Evolutionary conservation across 2,329 filamentous ascomycete genomes (phyloP), one percentile per base, ranked within the genome.

Genomic region (Falciphora oryzae): DNA sequence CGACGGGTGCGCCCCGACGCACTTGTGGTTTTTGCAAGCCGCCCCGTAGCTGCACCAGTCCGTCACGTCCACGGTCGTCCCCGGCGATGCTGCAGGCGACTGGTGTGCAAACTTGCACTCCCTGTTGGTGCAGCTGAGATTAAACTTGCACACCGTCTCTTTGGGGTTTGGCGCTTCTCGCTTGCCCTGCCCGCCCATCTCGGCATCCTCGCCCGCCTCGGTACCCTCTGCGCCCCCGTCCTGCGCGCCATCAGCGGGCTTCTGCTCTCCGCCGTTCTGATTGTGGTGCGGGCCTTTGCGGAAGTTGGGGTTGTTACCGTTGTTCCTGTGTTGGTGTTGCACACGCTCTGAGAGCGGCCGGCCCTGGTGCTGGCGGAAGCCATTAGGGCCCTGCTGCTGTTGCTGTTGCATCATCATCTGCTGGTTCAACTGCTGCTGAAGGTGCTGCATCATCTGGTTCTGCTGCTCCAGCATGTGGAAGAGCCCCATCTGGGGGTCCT

Each of bases 21-120:
- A 99, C 79, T 98, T 98, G 72, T 87, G 85, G 81, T 98, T 99
- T 79, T 95, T 96, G 86, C 95, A 99, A 11, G 93, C 93, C 2
- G 88, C 92, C 27, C 93, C 94, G 71, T 91, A 98, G 25, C 85
- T 85, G 79, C 95, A 99, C 25, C 84, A 82, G 71, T 96, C 92
- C 65, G 83, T 85, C 69, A 93, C 83, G 75, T 98, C 95, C 65
- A 98, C 82, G 0, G 88, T 83, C 2, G 85, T 85, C 32, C 90
- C 91, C 2, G 89, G 89, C 4, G 92, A 90, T 38, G 94, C 93
- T 2, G 91, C 93, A 2, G 95, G 93, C 22, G 93, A 97, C 78
- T 97, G 94, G 73, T 99, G 95, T 25, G 92, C 95, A 75, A 92
- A 99, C 69, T 89, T 90, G 79, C 95, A 99, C 67, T 96, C 91